A percentile compares a stretch with the other conserved stretches of the same genome.
These are phyloP conservation scores for Crithidia mellificae DNA, from an alignment of 208 protist species.

Conservation along the genomic window DNA sequence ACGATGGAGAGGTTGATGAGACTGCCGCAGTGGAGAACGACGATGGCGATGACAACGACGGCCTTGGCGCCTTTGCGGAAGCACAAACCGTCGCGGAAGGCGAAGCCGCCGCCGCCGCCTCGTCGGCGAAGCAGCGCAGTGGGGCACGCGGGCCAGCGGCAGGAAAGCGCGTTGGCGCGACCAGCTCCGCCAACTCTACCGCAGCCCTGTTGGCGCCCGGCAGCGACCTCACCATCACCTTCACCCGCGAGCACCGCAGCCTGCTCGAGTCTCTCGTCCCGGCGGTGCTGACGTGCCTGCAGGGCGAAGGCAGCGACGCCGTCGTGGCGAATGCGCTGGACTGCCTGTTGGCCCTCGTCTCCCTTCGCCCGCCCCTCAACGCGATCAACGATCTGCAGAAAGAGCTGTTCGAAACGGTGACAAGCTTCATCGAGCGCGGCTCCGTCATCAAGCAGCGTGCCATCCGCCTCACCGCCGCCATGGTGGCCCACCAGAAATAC, in stretches of 20 bases:
- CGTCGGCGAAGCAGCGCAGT: neutral
- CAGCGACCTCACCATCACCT: slow-evolving; percentile 61
- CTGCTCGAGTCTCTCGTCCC: slow-evolving; percentile 79
- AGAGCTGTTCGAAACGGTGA: slow-evolving; percentile 72
- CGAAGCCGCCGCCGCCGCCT: neutral
- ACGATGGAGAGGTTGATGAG: slow-evolving; percentile 22
- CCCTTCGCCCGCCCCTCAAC: slow-evolving; percentile 73
- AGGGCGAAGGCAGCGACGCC: slow-evolving; percentile 89
- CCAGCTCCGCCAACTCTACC: neutral
- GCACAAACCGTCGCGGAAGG: slow-evolving; percentile 45
- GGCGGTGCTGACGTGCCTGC: slow-evolving; percentile 74
- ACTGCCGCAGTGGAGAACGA: slow-evolving; percentile 22
- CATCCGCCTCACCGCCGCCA: slow-evolving; percentile 78
- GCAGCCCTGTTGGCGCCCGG: slow-evolving; percentile 15
- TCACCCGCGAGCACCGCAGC: slow-evolving; percentile 72
- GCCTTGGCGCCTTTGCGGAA: slow-evolving; percentile 68
- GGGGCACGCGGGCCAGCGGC: neutral
- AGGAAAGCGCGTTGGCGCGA: neutral
- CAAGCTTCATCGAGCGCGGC: slow-evolving; percentile 79
- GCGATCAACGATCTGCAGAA: slow-evolving; percentile 56
- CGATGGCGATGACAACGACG: slow-evolving; percentile 55
- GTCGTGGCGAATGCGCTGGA: slow-evolving; percentile 87
- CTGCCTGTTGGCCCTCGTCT: slow-evolving; percentile 81
- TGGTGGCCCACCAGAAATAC: slow-evolving; percentile 79
- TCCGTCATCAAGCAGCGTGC: slow-evolving; percentile 88